A percentile compares a stretch with the other conserved stretches of the same genome.
phyloP scores from a whole-genome alignment of 495 filamentous ascomycete species.

The Penicillium egyptiacum region DNA sequence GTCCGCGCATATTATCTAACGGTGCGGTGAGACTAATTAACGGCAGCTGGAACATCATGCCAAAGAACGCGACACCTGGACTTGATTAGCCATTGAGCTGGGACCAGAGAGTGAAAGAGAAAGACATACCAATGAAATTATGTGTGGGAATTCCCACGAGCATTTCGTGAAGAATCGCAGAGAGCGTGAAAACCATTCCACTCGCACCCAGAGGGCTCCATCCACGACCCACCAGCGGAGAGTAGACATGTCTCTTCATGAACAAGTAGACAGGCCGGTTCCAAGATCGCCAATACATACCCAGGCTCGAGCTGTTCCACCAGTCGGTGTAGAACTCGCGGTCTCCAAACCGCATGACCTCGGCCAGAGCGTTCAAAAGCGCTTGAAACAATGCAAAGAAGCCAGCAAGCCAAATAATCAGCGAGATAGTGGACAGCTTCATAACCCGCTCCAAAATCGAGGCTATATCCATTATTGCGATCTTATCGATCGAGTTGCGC shows the following conservation, averaged over 20 bases:
- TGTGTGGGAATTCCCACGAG: constrained; percentile 94
- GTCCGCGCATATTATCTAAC: constrained; percentile 73
- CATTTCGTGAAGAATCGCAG: constrained; percentile 85
- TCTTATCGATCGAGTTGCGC: constrained; percentile 82
- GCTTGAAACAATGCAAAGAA: constrained; percentile 97
- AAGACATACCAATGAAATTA: constrained; percentile 74
- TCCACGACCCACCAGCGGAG: constrained; percentile 78
- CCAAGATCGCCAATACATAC: constrained; percentile 93
- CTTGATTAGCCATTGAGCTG: constrained; percentile 12
- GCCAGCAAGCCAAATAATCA: constrained; percentile 94
- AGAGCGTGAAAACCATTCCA: constrained; percentile 78
- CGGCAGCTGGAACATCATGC: constrained; percentile 91
- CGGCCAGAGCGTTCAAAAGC: constrained; percentile 83
- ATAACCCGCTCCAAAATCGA: constrained; percentile 85
- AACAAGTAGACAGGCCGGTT: constrained; percentile 96
- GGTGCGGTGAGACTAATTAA: constrained; percentile 77
- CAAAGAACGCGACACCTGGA: constrained; percentile 81
- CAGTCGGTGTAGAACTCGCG: constrained; percentile 94
- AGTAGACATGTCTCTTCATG: constrained; percentile 91
- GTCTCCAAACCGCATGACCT: constrained; percentile 87
- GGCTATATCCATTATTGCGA: constrained; percentile 74
- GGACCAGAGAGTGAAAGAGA: background rate
- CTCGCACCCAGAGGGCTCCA: constrained; percentile 67
- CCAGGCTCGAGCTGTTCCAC: constrained; percentile 91
- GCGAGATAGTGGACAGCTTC: constrained; percentile 89